Evolutionary conservation across 78 protist species (phyloP), one percentile per base, ranked within the genome.

Genomic region (Dictyostelium purpureum): DNA sequence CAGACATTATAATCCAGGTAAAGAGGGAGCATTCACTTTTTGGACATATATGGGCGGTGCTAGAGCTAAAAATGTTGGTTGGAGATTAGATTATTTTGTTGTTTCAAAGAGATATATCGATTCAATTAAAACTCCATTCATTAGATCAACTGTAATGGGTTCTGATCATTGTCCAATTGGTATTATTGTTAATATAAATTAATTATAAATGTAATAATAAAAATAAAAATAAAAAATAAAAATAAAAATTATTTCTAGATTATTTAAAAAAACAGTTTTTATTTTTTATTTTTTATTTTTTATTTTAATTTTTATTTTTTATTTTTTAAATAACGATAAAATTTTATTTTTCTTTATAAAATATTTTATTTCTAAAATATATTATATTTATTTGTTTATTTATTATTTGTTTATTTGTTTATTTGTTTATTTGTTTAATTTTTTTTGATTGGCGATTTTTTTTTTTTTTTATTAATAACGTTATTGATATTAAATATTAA

Each of bases 51-150:
- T 51, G 91, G n/a, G 65, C 16, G 59, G 76, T 21, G 77, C 77
- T 16, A 35, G 96, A 43, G 56, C 75, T 19, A 87, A 75, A 24
- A 76, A 87, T 65, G 79, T 77, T 21, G 96, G 96, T 40, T 94
- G 96, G 96, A 65, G 96, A 67, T 75, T 93, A 51, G 96, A 93
- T 59, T 93, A 93, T 35, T 92, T 92, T 51, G 45, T 93, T n/a
- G 93, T 93, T 2, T 51, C 95, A 43, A 18, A 61, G n/a, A 47
- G 79, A n/a, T 65, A 85, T 12, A 63, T 93, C 14, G 87, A 80
- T 45, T 38, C 74, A 16, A 49, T 90, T 33, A 73, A 66, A 33
- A 38, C 65, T 40, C 63, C 90, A 26, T 77, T 74, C 38, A 81
- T 79, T n/a, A 70, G 95, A 65, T 24, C 81, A 37, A 65, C 42